These are phyloP conservation scores for Saccharomycopsis sp. DNA, from an alignment of 805 yeast species.

Conservation along the genomic window DNA sequence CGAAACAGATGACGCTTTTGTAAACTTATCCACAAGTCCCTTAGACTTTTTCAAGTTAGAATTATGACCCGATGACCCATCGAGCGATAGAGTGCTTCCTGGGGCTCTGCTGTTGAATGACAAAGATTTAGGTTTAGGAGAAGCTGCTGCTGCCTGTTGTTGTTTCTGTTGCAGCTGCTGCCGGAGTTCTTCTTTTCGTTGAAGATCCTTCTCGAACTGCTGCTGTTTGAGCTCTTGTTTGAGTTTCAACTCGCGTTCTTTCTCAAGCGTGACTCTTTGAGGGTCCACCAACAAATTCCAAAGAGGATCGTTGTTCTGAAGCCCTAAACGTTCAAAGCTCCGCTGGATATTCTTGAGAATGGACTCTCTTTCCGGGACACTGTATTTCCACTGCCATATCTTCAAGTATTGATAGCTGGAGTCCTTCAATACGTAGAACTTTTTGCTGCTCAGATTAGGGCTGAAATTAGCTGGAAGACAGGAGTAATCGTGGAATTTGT, in stretches of 20 bases:
- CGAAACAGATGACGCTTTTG: background rate
- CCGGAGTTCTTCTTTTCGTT: background rate
- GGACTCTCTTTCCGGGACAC: background rate
- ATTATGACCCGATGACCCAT: too few relatives aligned
- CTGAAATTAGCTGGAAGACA: background rate
- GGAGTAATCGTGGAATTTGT: constrained; percentile 5
- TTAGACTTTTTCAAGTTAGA: background rate
- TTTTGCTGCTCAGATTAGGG: background rate
- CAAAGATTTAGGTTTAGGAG: background rate
- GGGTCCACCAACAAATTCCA: constrained; percentile 15
- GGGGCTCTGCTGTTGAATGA: background rate
- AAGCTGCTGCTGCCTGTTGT: background rate
- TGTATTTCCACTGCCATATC: constrained; percentile 20
- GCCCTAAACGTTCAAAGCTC: constrained; percentile 15
- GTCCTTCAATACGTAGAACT: constrained; percentile 18
- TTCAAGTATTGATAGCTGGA: constrained; percentile 13
- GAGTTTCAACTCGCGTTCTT: constrained; percentile 1
- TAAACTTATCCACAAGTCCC: background rate
- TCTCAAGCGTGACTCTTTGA: background rate
- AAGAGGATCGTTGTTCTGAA: constrained; percentile 14
- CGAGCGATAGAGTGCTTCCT: too few relatives aligned
- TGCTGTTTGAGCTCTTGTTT: constrained; percentile 6
- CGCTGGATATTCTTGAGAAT: constrained; percentile 14
- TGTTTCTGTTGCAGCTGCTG: background rate
- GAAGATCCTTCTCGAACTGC: constrained; percentile 6